Conservation (phyloP, 805 yeast species). For the Schwanniomyces yamadae region DNA sequence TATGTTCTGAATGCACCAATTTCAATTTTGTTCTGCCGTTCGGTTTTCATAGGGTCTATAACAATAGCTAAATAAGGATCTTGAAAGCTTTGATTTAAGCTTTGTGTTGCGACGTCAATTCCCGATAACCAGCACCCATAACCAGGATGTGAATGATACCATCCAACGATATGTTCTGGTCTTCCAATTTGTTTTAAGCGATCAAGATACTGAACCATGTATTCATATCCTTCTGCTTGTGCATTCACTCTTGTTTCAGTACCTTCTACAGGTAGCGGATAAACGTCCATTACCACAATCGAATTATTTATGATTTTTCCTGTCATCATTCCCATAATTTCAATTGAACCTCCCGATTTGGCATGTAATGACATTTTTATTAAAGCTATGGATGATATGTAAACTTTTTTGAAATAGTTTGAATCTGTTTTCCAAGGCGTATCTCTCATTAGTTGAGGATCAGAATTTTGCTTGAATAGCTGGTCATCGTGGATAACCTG, state of each 20-base stretch:
- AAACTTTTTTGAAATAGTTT: conserved; percentile 58
- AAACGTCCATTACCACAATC: conserved; percentile 75
- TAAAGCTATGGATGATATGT: conserved; percentile 69
- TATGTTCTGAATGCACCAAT: conserved; percentile 88
- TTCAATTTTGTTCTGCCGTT: conserved; percentile 62
- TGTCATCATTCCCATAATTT: conserved; percentile 92
- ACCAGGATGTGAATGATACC: conserved; percentile 98
- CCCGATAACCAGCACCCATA: conserved; percentile 96
- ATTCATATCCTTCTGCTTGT: conserved; percentile 89
- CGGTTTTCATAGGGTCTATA: conserved; percentile 75
- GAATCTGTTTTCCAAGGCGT: conserved; percentile 60
- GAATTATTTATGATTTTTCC: conserved; percentile 62
- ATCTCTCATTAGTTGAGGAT: conserved; percentile 5
- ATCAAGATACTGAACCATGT: conserved; percentile 82
- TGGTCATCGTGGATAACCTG: too few relatives aligned
- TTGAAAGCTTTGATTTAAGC: conserved; percentile 79
- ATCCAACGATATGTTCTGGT: conserved; percentile 78
- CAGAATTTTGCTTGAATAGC: conserved; percentile 2
- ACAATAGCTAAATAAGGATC: conserved; percentile 91
- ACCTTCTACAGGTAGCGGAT: conserved; percentile 90
- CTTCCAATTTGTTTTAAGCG: conserved; percentile 48
- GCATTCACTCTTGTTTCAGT: conserved; percentile 97
- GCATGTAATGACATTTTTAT: conserved; percentile 80
- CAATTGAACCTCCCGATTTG: conserved; percentile 78
- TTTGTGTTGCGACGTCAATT: conserved; percentile 88